A percentile compares a stretch with the other conserved stretches of the same genome.
Conservation (phyloP, 1,284 basidiomycete genomes). For the Apiotrichum veenhuisii region DNA sequence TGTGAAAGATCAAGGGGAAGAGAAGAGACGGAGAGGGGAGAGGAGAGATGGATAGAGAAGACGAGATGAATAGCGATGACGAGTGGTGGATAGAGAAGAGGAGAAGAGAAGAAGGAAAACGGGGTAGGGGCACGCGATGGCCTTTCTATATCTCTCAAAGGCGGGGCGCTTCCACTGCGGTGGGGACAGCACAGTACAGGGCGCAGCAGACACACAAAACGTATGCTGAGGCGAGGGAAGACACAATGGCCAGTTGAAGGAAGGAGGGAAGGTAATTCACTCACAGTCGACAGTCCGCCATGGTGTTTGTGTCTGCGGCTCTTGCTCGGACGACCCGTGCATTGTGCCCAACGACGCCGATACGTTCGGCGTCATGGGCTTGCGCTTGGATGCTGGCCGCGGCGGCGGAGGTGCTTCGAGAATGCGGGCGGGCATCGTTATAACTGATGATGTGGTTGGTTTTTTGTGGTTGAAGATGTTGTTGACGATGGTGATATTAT, state of each 20-base stretch:
- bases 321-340: neutral
- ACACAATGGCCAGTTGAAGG: neutral
- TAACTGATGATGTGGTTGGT: neutral
- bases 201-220: no score
- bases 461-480: neutral
- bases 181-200: no score
- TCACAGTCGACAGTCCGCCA: neutral
- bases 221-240: neutral
- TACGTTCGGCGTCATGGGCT: no score
- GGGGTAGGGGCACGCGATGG: no score
- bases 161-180: no score
- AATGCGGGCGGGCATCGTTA: slow-evolving; percentile 2
- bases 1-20: no score
- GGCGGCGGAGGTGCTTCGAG: slow-evolving; percentile 1
- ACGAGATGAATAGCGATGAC: neutral
- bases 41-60: neutral
- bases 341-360: neutral
- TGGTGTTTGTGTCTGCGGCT: no score
- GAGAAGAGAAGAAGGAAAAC: no score
- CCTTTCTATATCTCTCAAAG: no score
- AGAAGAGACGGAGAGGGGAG: neutral
- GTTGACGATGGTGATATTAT: neutral
- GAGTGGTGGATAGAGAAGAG: neutral
- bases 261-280: neutral
- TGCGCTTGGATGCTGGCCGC: neutral